Evolutionary conservation across 2,329 filamentous ascomycete species (phyloP).

Genomic region (Clathrospora elynae): DNA sequence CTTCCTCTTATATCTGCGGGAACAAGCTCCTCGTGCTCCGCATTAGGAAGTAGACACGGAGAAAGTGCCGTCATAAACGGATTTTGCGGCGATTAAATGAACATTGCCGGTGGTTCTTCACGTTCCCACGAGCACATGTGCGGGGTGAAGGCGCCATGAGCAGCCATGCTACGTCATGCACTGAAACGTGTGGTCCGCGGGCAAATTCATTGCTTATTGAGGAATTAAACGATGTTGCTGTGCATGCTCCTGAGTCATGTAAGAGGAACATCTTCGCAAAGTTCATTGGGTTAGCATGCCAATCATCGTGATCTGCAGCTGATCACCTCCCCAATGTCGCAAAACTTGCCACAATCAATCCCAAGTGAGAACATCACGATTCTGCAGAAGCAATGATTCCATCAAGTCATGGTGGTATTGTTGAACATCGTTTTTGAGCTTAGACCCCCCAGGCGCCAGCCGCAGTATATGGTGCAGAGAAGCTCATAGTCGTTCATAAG

Average conservation of each 20-base stretch:
- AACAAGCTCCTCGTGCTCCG: constrained; percentile 14
- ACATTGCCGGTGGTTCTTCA: constrained; percentile 25
- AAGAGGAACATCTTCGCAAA: not conserved
- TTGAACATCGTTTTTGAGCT: constrained; percentile 49
- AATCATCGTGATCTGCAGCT: no score
- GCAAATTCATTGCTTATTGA: not conserved
- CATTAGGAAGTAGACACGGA: constrained; percentile 31
- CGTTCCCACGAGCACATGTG: constrained; percentile 7
- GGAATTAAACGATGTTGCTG: not conserved
- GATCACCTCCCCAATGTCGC: no score
- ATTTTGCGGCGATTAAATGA: constrained; percentile 38
- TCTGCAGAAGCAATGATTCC: constrained; percentile 12
- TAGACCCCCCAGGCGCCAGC: constrained; percentile 47
- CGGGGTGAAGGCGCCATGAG: constrained; percentile 23
- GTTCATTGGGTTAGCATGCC: no score
- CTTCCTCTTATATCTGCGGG: constrained; percentile 14
- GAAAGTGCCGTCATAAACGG: constrained; percentile 26
- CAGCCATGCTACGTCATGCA: constrained; percentile 25
- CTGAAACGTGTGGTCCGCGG: constrained; percentile 10
- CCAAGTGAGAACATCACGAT: not conserved
- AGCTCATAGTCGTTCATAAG: constrained; percentile 49
- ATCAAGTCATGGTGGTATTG: constrained; percentile 42
- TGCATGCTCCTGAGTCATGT: not conserved
- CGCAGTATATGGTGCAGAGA: constrained; percentile 48
- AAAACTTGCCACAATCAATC: no score